Evolutionary conservation across 345 rosid genomes (phyloP), one percentile per base, ranked within the genome.

Genomic region (Citrus cavaleriei): DNA sequence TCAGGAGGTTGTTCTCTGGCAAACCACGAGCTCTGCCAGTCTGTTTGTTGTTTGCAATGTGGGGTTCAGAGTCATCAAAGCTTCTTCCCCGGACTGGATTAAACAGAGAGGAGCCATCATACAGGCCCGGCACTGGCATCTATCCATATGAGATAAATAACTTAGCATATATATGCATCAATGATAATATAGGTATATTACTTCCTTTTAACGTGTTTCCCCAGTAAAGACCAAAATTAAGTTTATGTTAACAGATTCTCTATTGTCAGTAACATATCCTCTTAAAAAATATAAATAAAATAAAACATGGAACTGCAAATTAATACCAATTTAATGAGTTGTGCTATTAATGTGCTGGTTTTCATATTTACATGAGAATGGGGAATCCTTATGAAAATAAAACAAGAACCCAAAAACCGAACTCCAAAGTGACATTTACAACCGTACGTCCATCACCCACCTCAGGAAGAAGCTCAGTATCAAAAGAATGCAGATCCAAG

Each of bases 401-500:
- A 37, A 59, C 66, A 74, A 62, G 19, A 18, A 74, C 6, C 12
- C 6, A 12, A 25, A 38, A 34, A 63, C 51, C 60, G 27, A 70
- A 28, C 34, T 28, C 40, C 40, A 58, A 4, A 22, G 51, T 2
- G 32, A 58, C 54, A 73, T 28, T 12, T 28, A 58, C 25, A 18
- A 16, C 12, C 9, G 24, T 37, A 24, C 1, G 25, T 34, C 3
- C 63, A 55, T 42, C 3, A 77, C 82, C 65, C 78, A 96, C 99
- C 99, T 96, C 98, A 32, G 99, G 91, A 78, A 96, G 92, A 83
- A 96, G 90, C 83, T 96, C 99, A 2, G 98, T 96, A 83, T 94
- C 97, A 80, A 93, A 91, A 68, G 99, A 94, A 84, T 96, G 97
- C 71, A 96, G 94, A 93, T 96, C 99, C 72, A 96, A 83, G 24